Conservation (phyloP, 2,329 filamentous ascomycete genomes). For the Penicillium sp. region DNA sequence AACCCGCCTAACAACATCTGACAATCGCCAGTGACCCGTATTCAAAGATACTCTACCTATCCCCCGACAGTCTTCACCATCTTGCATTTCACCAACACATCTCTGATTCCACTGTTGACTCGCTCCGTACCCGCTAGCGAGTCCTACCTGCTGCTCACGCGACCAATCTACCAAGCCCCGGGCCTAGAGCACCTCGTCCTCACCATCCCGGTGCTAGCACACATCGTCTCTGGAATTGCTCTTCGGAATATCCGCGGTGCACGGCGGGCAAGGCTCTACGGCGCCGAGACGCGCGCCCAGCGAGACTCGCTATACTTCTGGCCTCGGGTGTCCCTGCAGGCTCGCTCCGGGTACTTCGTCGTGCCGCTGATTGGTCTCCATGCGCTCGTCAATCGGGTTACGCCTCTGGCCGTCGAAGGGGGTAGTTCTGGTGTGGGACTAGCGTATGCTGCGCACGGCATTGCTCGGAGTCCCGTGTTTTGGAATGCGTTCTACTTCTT, state of each 20-base stretch:
- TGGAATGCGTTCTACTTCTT: constrained; percentile 70
- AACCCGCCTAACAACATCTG: neutral
- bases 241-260: constrained; percentile 74
- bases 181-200: constrained; percentile 79
- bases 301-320: constrained; percentile 54
- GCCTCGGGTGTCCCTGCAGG: constrained; percentile 72
- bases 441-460: constrained; percentile 81
- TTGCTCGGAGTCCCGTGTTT: constrained; percentile 68
- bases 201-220: constrained; percentile 70
- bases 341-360: constrained; percentile 71
- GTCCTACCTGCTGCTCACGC: constrained; percentile 83
- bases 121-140: constrained; percentile 74
- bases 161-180: constrained; percentile 87
- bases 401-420: constrained; percentile 77
- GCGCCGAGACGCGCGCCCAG: constrained; percentile 63
- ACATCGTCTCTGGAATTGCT: constrained; percentile 75
- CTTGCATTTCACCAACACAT: constrained; percentile 79
- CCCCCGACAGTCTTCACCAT: constrained; percentile 74
- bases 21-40: constrained; percentile 61
- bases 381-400: constrained; percentile 70
- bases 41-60: constrained; percentile 90
- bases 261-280: constrained; percentile 73
- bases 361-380: constrained; percentile 69
- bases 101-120: constrained; percentile 74
- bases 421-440: constrained; percentile 85